Conservation (phyloP, 768 basidiomycete genomes). For the Lactarius hengduanensis region DNA sequence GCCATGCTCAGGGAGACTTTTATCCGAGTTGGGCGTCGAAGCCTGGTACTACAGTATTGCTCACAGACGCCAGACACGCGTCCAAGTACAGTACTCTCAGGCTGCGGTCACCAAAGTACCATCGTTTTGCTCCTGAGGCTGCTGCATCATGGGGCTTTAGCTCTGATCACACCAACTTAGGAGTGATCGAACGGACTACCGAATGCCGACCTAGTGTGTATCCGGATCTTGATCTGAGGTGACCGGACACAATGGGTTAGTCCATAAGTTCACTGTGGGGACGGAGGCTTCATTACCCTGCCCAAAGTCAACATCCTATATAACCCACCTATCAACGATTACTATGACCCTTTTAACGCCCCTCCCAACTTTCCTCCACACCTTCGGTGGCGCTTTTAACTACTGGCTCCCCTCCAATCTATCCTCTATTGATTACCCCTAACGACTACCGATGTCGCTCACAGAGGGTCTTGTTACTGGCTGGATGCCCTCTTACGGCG, state of each 20-base stretch:
- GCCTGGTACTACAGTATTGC: background rate
- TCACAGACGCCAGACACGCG: background rate
- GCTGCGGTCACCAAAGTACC: background rate
- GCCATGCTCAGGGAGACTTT: slow-evolving; percentile 19
- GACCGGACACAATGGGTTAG: slow-evolving; percentile 21
- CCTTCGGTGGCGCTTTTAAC: background rate
- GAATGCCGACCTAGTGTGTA: background rate
- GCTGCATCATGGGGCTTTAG: background rate
- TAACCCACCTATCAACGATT: slow-evolving; percentile 10
- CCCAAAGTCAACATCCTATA: slow-evolving; percentile 20
- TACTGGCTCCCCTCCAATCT: slow-evolving; percentile 8
- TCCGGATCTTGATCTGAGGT: slow-evolving; percentile 26
- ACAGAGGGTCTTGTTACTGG: slow-evolving; percentile 26
- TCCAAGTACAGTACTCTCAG: background rate
- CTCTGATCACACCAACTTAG: slow-evolving; percentile 16
- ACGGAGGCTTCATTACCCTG: background rate
- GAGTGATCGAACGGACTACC: slow-evolving; percentile 21
- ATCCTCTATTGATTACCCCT: slow-evolving; percentile 19
- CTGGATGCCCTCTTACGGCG: slow-evolving; percentile 27
- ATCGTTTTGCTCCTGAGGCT: background rate
- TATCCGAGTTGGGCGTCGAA: slow-evolving; percentile 11
- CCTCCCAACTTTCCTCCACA: background rate
- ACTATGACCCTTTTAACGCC: background rate
- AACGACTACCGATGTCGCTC: slow-evolving; percentile 27
- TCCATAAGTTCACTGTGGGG: slow-evolving; percentile 1